These are phyloP conservation scores for Bryoglossum gracile DNA, from an alignment of 495 filamentous ascomycete species.

Conservation along the genomic window DNA sequence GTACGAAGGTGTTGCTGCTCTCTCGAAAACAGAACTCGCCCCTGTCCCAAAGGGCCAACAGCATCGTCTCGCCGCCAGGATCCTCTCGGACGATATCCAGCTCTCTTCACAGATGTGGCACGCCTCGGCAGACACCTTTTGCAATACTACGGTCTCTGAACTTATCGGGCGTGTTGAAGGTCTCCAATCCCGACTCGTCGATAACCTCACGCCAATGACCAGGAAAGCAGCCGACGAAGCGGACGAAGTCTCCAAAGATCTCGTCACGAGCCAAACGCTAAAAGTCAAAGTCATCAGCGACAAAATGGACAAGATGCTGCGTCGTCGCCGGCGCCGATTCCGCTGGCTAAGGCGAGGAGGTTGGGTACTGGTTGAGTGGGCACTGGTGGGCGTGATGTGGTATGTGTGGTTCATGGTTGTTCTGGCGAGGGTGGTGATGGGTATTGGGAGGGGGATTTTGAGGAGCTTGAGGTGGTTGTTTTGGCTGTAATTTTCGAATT, in stretches of 20 bases:
- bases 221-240: constrained; percentile 64
- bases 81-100: constrained; percentile 39
- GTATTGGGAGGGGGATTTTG: constrained; percentile 49
- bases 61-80: constrained; percentile 60
- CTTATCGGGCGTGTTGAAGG: constrained; percentile 40
- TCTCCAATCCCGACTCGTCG: constrained; percentile 44
- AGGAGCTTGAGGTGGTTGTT: constrained; percentile 65
- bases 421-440: constrained; percentile 53
- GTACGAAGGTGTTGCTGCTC: constrained; percentile 31
- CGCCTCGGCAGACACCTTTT: constrained; percentile 34
- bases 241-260: constrained; percentile 62
- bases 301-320: constrained; percentile 64
- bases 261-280: constrained; percentile 66
- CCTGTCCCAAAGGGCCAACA: constrained; percentile 52
- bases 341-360: constrained; percentile 63
- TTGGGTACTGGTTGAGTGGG: constrained; percentile 72
- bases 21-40: constrained; percentile 32
- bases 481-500: constrained; percentile 48
- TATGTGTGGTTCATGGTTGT: constrained; percentile 77
- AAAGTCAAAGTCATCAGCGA: constrained; percentile 72
- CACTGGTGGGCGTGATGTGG: constrained; percentile 73
- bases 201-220: constrained; percentile 54
- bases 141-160: constrained; percentile 34
- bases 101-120: constrained; percentile 23
- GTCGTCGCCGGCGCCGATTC: constrained; percentile 58